A percentile compares a stretch with the other conserved stretches of the same genome.
These are phyloP conservation scores for Conoideocrella luteorostrata DNA, from an alignment of 2,329 filamentous ascomycete species.

Conservation along the genomic window DNA sequence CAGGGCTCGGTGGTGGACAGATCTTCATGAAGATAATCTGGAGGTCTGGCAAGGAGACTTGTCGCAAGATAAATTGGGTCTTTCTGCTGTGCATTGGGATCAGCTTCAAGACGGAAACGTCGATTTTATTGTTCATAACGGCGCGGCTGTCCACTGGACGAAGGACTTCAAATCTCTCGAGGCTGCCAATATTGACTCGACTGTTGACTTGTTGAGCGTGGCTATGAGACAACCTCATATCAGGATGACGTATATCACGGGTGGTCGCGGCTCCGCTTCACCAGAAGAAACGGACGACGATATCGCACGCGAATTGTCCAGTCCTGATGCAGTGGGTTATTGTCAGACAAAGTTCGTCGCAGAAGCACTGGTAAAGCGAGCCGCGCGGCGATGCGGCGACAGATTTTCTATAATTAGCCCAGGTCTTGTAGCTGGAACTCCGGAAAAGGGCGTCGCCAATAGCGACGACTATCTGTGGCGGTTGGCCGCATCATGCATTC, in stretches of 20 bases:
- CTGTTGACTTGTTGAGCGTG: slow-evolving; percentile 7
- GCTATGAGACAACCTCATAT: not conserved
- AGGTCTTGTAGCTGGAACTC: slow-evolving; percentile 15
- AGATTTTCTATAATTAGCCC: slow-evolving; percentile 1
- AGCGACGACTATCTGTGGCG: slow-evolving; percentile 17
- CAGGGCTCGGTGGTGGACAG: slow-evolving; percentile 9
- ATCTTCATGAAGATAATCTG: slow-evolving; percentile 7
- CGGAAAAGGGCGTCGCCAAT: slow-evolving; percentile 15
- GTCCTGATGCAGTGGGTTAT: slow-evolving; percentile 9
- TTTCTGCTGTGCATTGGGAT: not conserved
- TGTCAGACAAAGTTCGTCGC: slow-evolving; percentile 19
- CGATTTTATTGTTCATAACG: slow-evolving; percentile 12
- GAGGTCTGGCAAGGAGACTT: slow-evolving; percentile 10
- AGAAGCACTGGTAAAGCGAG: slow-evolving; percentile 13
- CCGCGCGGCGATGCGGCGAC: slow-evolving; percentile 9
- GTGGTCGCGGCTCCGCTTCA: not conserved
- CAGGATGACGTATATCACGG: slow-evolving; percentile 6
- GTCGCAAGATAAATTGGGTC: not conserved
- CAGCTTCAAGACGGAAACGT: not conserved
- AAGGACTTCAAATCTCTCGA: slow-evolving; percentile 9
- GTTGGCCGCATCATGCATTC: slow-evolving; percentile 11
- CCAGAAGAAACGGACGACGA: not conserved
- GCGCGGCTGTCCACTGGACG: slow-evolving; percentile 9
- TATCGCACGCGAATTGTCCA: not conserved
- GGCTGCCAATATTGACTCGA: slow-evolving; percentile 9